Evolutionary conservation across 495 filamentous ascomycete species (phyloP).

Genomic region (Penicillium diatomitis): DNA sequence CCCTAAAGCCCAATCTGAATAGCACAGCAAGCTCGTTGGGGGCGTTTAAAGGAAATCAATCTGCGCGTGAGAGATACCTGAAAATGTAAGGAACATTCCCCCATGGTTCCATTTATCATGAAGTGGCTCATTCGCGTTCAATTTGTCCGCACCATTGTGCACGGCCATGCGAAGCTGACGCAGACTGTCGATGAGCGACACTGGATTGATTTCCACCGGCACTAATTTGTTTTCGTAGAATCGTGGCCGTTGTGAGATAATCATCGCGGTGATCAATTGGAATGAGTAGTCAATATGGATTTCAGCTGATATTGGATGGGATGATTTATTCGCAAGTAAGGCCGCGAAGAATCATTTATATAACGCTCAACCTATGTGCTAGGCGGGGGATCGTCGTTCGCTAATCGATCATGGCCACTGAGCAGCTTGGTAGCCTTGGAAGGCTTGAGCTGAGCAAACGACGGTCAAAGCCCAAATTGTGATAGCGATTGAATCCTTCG

Average conservation of each 20-base stretch:
- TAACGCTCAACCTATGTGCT: too few species aligned
- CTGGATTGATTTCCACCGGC: slow-evolving; percentile 7
- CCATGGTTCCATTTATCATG: slow-evolving; percentile 15
- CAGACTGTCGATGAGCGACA: slow-evolving; percentile 11
- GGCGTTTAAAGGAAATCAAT: too few species aligned
- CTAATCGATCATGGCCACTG: too few species aligned
- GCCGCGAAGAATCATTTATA: too few species aligned
- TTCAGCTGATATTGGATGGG: too few species aligned
- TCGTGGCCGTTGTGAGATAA: slow-evolving; percentile 14
- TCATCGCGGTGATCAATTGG: slow-evolving; percentile 6
- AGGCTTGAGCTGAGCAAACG: too few species aligned
- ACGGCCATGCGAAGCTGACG: slow-evolving; percentile 22
- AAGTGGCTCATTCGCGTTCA: slow-evolving; percentile 16
- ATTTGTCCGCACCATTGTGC: slow-evolving; percentile 16
- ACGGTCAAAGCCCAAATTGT: too few species aligned
- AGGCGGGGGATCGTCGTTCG: too few species aligned
- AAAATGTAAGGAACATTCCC: slow-evolving; percentile 23
- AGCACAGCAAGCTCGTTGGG: too few species aligned
- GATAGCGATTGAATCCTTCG: too few species aligned
- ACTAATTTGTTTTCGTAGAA: slow-evolving; percentile 18
- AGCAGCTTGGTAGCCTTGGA: too few species aligned
- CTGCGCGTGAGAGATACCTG: slow-evolving; percentile 12
- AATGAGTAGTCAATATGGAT: not conserved
- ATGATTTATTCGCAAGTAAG: too few species aligned
- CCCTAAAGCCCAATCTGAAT: slow-evolving; percentile 8